Conservation (phyloP, 192 early-diverging fungal species). For the Gaertneriomyces sp. region DNA sequence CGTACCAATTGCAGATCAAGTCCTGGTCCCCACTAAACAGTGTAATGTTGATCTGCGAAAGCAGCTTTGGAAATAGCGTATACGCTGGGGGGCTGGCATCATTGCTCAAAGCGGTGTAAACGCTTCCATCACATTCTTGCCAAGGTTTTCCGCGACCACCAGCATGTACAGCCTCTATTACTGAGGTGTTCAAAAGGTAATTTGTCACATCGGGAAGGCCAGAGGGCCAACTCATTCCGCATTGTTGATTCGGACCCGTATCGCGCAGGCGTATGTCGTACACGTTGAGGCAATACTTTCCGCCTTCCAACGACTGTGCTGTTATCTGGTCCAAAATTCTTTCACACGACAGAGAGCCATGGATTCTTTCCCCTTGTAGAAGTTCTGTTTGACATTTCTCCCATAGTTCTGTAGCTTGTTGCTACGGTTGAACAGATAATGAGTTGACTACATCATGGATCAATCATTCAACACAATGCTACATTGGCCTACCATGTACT, state of each 20-base stretch:
- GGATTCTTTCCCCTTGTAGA: no score
- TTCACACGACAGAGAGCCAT: conserved; percentile 32
- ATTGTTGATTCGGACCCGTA: conserved; percentile 43
- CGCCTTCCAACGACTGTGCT: conserved; percentile 2
- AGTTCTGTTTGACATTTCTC: no score
- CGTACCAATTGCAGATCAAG: conserved; percentile 76
- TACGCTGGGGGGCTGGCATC: conserved; percentile 58
- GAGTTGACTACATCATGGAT: no score
- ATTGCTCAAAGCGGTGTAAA: conserved; percentile 37
- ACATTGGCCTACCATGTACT: conserved; percentile 21
- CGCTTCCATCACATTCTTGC: conserved; percentile 60
- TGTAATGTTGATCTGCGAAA: conserved; percentile 53
- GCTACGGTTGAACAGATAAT: no score
- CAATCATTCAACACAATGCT: no score
- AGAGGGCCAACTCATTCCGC: conserved; percentile 54
- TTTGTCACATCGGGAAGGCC: conserved; percentile 32
- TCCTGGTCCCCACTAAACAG: conserved; percentile 77
- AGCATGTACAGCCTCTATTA: conserved; percentile 19
- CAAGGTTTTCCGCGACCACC: conserved; percentile 38
- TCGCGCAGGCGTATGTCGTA: conserved; percentile 68
- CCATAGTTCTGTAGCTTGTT: no score
- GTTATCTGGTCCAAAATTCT: conserved; percentile 36
- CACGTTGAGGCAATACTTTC: conserved; percentile 62
- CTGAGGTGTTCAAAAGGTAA: conserved; percentile 32
- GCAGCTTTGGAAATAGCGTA: conserved; percentile 58